phyloP scores from a whole-genome alignment of 1,284 basidiomycete genomes.

The Malassezia restricta region DNA sequence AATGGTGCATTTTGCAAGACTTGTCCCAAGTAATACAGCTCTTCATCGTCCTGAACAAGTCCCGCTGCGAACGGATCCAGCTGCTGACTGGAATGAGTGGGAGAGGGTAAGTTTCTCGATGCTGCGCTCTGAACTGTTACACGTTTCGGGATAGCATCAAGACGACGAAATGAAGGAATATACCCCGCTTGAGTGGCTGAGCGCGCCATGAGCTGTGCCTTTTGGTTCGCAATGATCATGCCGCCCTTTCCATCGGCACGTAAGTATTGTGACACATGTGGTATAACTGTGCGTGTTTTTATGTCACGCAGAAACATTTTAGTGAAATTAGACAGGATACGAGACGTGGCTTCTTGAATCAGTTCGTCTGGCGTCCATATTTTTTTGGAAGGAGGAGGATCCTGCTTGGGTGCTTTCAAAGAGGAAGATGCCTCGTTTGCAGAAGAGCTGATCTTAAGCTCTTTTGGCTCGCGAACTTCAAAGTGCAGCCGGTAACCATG shows the following conservation, averaged over 20 bases:
- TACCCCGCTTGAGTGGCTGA: neutral
- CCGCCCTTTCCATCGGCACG: slow-evolving; percentile 49
- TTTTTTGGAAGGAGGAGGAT: neutral
- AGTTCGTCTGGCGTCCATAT: slow-evolving; percentile 50
- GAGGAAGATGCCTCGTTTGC: no score
- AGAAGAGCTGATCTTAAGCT: no score
- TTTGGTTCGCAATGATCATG: slow-evolving; percentile 18
- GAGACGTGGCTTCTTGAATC: slow-evolving; percentile 54
- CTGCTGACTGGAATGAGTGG: neutral
- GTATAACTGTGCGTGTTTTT: slow-evolving; percentile 55
- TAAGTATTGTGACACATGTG: slow-evolving; percentile 54
- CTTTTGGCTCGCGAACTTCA: slow-evolving; percentile 15
- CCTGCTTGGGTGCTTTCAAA: neutral
- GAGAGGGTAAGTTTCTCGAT: neutral
- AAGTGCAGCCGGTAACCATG: slow-evolving; percentile 22
- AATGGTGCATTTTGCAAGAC: slow-evolving; percentile 19
- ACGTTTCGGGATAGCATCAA: slow-evolving; percentile 28
- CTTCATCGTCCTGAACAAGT: slow-evolving; percentile 77
- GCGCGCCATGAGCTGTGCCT: slow-evolving; percentile 1
- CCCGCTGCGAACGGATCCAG: slow-evolving; percentile 23
- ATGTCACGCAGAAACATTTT: slow-evolving; percentile 59
- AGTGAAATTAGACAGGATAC: slow-evolving; percentile 57
- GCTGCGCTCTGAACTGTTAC: neutral
- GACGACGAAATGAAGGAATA: neutral
- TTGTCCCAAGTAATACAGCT: slow-evolving; percentile 62